phyloP scores from a whole-genome alignment of 495 filamentous ascomycete species.

The Xylaria longipes region DNA sequence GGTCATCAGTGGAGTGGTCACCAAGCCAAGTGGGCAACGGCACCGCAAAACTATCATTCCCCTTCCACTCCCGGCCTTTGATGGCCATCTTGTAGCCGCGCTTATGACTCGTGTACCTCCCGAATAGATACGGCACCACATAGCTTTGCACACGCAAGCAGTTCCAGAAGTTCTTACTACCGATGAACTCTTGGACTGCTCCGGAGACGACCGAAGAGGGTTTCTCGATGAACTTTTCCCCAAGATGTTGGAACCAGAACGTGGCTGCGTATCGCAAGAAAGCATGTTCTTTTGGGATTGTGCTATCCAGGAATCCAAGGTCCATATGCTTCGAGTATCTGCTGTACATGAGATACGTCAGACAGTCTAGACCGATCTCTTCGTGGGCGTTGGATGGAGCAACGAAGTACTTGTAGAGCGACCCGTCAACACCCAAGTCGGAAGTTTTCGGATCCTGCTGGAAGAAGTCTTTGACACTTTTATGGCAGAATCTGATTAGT shows the following conservation, averaged over 20 bases:
- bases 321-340: constrained; percentile 33
- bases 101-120: constrained; percentile 5
- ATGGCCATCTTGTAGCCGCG: constrained; percentile 14
- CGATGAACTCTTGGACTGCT: constrained; percentile 30
- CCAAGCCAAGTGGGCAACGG: constrained; percentile 14
- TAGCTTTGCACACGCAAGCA: constrained; percentile 36
- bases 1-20: background rate
- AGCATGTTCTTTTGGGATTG: constrained; percentile 31
- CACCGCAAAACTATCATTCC: constrained; percentile 9
- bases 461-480: constrained; percentile 40
- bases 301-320: constrained; percentile 16
- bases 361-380: constrained; percentile 35
- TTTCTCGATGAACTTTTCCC: constrained; percentile 4
- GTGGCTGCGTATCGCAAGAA: constrained; percentile 38
- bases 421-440: constrained; percentile 21
- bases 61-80: constrained; percentile 10
- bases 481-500: constrained; percentile 35
- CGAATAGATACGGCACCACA: constrained; percentile 14
- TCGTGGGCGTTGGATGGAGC: constrained; percentile 19
- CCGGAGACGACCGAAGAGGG: constrained; percentile 16
- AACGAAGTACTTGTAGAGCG: constrained; percentile 37
- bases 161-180: constrained; percentile 37
- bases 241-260: constrained; percentile 37
- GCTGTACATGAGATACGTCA: constrained; percentile 38
- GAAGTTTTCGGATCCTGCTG: constrained; percentile 32